A percentile compares a stretch with the other conserved stretches of the same genome.
Evolutionary conservation across 805 yeast species (phyloP).

Genomic region (Zygosaccharomyces kombuchaensis): DNA sequence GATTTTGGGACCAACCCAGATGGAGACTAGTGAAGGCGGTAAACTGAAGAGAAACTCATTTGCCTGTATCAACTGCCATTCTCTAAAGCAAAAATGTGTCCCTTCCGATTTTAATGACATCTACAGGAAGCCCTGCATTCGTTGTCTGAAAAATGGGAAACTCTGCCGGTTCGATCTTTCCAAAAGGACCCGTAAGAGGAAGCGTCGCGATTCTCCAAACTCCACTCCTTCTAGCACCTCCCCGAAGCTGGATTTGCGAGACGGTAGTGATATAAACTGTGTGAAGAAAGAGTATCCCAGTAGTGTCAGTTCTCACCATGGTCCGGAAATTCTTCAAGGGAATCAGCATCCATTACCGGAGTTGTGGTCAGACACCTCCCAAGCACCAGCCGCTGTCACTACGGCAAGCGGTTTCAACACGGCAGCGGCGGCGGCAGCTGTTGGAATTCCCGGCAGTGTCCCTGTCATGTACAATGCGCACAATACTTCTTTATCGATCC

Average conservation of each 20-base stretch:
- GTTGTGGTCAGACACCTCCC: background rate
- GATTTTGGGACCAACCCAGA: conserved; percentile 18
- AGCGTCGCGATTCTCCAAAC: conserved; percentile 11
- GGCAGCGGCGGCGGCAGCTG: background rate
- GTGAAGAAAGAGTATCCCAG: background rate
- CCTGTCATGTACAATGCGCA: background rate
- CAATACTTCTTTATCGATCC: background rate
- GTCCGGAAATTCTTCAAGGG: background rate
- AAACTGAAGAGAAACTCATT: conserved; percentile 33
- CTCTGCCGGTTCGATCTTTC: conserved; percentile 64
- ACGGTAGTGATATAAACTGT: background rate
- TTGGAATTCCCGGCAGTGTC: background rate
- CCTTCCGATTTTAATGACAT: conserved; percentile 49
- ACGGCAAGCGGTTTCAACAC: background rate
- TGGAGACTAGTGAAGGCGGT: conserved; percentile 23
- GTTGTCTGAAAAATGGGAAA: conserved; percentile 64
- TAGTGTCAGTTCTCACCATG: background rate
- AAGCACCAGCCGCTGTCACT: background rate
- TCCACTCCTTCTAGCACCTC: conserved; percentile 7
- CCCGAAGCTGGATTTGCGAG: background rate
- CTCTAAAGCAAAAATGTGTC: conserved; percentile 78
- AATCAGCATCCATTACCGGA: background rate
- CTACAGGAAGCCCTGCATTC: conserved; percentile 61
- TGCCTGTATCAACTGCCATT: conserved; percentile 53
- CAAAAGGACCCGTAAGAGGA: conserved; percentile 49